Conservation (phyloP, 371 early-diverging fungal genomes). For the Mortierella sp. region DNA sequence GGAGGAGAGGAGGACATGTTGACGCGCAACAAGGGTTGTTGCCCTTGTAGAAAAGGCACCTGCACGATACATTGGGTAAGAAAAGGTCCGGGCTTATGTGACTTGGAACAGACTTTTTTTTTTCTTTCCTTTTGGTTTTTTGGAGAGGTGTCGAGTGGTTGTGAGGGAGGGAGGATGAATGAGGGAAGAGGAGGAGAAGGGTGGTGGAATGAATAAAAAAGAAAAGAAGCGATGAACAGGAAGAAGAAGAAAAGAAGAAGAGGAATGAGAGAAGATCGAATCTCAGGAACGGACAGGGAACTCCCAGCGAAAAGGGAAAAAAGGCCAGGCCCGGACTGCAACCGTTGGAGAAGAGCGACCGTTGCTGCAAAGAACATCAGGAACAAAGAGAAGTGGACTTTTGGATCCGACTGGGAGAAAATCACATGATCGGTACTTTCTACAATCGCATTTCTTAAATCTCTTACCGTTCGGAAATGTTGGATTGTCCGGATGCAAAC, state of each 20-base stretch:
- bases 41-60: slow-evolving; percentile 31
- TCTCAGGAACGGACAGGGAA: not conserved
- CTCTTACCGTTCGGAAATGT: not conserved
- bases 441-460: not conserved
- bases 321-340: slow-evolving; percentile 5
- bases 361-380: not conserved
- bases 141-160: not conserved
- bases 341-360: not conserved
- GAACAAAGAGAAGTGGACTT: slow-evolving; percentile 2
- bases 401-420: not conserved
- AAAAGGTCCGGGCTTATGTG: not conserved
- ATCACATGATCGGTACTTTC: not conserved
- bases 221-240: not conserved
- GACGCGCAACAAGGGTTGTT: slow-evolving; percentile 8
- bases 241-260: not conserved
- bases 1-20: slow-evolving; percentile 18
- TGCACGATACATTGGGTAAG: slow-evolving; percentile 36
- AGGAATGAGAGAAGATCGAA: slow-evolving; percentile 10
- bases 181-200: not conserved
- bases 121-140: not conserved
- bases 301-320: not conserved
- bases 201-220: not conserved
- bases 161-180: not conserved
- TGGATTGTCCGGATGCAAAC: not conserved
- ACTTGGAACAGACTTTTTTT: not conserved